Base-by-base conservation (phyloP, 2,329 filamentous ascomycete genomes). In the Botrytis hyacinthi region DNA sequence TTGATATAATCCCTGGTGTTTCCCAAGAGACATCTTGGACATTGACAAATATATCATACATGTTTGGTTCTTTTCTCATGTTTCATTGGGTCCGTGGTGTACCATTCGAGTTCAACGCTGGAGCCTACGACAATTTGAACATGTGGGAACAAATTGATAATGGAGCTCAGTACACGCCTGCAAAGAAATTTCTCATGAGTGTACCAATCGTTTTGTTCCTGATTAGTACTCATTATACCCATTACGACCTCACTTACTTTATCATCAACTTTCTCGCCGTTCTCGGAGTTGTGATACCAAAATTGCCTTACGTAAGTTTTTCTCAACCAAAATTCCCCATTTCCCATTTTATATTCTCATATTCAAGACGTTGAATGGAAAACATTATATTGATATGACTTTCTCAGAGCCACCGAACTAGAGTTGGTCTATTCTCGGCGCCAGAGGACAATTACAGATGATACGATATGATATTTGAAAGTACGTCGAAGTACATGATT, bases 91-190 rank as follows among this genome's bases (percentile, higher is more conserved):
- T 99, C 78, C 94, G 95, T 81, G 96, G 96, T 79, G 94, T 98
- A 65, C 96, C 96, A 9, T 99, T 99, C 82, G 96, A 99, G 83
- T 99, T 99, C 88, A 99, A 99, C 82, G 92, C 93, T 73, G 96
- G 96, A 74, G 96, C 96, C 79, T 99, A 98, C 84, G 96, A 99
- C 87, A 98, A 99, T 83, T 88, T 99, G 81, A 99, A 98, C 86
- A 98, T 99, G 96, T 99, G 96, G 96, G 96, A 99, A 86, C 96
- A 99, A 85, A 99, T 99, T 83, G 96, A 99, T 86, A 97, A 98
- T 80, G 96, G 96, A 65, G 96, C 96, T 79, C 96, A 99, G 83
- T 99, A 98, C 85, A 99, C 96, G 0, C 96, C 96, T 6, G 93
- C 96, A 77, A 99, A 99, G 87, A 99, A 99, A 84, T 99, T 99